Evolutionary conservation across 768 basidiomycete genomes (phyloP), one percentile per base, ranked within the genome.

Genomic region (Suillus decipiens): DNA sequence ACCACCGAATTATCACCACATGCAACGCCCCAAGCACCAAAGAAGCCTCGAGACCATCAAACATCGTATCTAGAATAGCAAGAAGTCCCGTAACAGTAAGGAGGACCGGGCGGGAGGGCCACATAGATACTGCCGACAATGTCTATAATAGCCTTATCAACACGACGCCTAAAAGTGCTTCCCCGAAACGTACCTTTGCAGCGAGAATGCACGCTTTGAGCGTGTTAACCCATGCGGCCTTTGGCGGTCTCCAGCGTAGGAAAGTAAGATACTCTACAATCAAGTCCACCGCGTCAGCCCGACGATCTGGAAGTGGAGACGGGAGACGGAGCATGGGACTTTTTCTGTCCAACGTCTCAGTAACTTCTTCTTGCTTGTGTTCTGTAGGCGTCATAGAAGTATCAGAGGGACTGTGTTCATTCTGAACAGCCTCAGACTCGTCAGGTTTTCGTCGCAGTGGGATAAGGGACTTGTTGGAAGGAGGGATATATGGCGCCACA

Each of bases 1-100:
- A 60, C 60, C 60, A 53, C 11, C 64, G 41, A 34, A 80, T 61
- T 45, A 71, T 61, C 39, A 61, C 74, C 6, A 81, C 34, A 69
- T 86, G 84, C n/a, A 79, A 61, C 28, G 75, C 28, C 0, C 76
- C 79, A 17, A 86, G 72, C 37, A 77, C 62, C 1, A 79, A 43
- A 0, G 82, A 81, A 17, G 76, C 67, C 58, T 66, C 61, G 11
- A 82, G 63, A 24, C 70, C 72, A 53, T 83, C 82, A 31, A 78
- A 79, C 71, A 81, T 73, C 14, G 80, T 82, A 72, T 86, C 85
- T 24, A 74, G 62, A 33, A 84, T 67, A 2, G 82, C 82, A 1
- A 80, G 75, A 1, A 68, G 64, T 9, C 77, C 71, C 43, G 80
- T 69, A 15, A 69, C 60, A 0, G 62, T 72, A 59, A 75, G 53